Evolutionary conservation across 352 stramenopile species (phyloP).

Genomic region (Peronosclerospora sorghi): DNA sequence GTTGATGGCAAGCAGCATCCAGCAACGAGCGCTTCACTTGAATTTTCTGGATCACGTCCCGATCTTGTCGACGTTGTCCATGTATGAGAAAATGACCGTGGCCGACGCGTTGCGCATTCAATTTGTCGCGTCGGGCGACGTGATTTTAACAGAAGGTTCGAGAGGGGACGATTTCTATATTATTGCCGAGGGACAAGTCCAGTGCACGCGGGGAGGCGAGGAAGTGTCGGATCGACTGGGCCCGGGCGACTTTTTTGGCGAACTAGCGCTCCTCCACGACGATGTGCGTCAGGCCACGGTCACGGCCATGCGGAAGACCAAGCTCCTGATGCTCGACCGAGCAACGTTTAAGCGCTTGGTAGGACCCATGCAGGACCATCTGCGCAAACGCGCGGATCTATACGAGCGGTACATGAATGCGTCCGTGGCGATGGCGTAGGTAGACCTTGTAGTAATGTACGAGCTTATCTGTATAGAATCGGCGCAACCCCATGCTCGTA

Average conservation of each 20-base stretch:
- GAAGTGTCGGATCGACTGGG: slow-evolving; percentile 51
- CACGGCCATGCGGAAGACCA: slow-evolving; percentile 62
- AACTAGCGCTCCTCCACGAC: slow-evolving; percentile 84
- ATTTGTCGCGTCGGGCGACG: slow-evolving; percentile 31
- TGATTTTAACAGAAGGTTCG: slow-evolving; percentile 42
- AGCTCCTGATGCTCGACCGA: slow-evolving; percentile 82
- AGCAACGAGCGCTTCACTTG: slow-evolving; percentile 45
- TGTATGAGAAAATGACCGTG: slow-evolving; percentile 63
- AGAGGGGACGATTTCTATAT: slow-evolving; percentile 77
- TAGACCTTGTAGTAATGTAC: neutral
- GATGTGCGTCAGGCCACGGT: slow-evolving; percentile 85
- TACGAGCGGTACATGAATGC: slow-evolving; percentile 64
- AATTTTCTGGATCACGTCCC: slow-evolving; percentile 55
- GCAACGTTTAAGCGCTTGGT: slow-evolving; percentile 85
- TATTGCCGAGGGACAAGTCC: slow-evolving; percentile 57
- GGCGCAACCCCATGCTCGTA: no score
- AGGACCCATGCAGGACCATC: slow-evolving; percentile 82
- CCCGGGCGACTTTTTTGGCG: slow-evolving; percentile 55
- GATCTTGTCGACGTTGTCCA: slow-evolving; percentile 66
- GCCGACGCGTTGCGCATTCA: slow-evolving; percentile 51
- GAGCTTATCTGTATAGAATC: neutral
- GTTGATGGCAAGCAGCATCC: slow-evolving; percentile 58
- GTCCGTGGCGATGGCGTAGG: neutral
- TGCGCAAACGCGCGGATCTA: slow-evolving; percentile 51
- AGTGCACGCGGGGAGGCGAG: slow-evolving; percentile 41